A percentile compares a stretch with the other conserved stretches of the same genome.
phyloP scores from a whole-genome alignment of 2,329 filamentous ascomycete genomes.

The Colletotrichum plurivorum region DNA sequence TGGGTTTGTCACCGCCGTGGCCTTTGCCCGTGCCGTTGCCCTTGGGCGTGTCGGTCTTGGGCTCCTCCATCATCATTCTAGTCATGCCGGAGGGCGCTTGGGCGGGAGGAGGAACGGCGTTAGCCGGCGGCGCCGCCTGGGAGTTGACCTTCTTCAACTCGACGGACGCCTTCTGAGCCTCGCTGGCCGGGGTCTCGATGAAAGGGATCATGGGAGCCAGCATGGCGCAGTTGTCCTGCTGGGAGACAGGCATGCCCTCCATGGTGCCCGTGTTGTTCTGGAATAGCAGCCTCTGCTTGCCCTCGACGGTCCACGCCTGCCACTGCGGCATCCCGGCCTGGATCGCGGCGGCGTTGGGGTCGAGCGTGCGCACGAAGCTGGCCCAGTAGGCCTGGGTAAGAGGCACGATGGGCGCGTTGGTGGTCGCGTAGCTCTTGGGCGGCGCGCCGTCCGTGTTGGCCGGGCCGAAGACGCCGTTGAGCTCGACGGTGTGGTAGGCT shows the following conservation, averaged over 20 bases:
- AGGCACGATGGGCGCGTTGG: constrained; percentile 71
- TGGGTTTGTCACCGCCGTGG: neutral
- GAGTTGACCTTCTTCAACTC: constrained; percentile 36
- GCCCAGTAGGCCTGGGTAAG: constrained; percentile 81
- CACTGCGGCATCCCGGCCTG: constrained; percentile 65
- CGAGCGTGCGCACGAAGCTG: constrained; percentile 76
- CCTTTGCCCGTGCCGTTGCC: neutral
- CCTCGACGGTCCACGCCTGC: constrained; percentile 51
- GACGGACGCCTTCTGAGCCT: constrained; percentile 36
- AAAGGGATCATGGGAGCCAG: constrained; percentile 44
- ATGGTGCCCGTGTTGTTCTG: constrained; percentile 56
- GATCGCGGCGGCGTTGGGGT: constrained; percentile 72
- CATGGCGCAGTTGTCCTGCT: constrained; percentile 44
- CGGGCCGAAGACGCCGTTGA: constrained; percentile 77
- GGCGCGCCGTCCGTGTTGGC: constrained; percentile 62
- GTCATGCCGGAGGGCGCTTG: neutral
- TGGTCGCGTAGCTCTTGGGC: constrained; percentile 68
- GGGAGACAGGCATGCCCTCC: constrained; percentile 52
- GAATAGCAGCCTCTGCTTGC: constrained; percentile 57
- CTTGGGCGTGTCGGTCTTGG: neutral
- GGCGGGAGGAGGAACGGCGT: neutral
- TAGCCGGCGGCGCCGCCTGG: neutral
- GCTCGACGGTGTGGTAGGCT: constrained; percentile 77
- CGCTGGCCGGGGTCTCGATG: constrained; percentile 41
- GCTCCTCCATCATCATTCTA: neutral